phyloP scores from a whole-genome alignment of 257 asterid species.

The Verbascum thapsus region DNA sequence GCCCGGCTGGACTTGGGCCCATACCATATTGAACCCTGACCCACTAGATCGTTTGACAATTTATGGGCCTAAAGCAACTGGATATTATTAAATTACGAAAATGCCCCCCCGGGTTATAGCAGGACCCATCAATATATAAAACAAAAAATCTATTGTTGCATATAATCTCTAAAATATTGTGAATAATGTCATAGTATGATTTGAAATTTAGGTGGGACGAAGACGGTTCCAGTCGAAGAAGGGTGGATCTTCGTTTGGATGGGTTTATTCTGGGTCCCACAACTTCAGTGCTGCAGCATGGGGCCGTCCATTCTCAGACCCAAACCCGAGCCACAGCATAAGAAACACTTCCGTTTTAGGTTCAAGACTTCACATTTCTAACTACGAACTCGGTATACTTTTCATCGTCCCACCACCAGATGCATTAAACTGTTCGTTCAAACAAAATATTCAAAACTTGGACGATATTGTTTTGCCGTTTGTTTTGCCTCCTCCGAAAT shows the following conservation, averaged over 20 bases:
- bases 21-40: no score
- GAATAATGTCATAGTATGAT: no score
- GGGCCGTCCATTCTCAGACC: constrained; percentile 74
- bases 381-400: constrained; percentile 79
- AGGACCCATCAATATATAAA: no score
- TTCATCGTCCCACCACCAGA: constrained; percentile 68
- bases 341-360: constrained; percentile 52
- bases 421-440: constrained; percentile 20
- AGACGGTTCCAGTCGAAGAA: constrained; percentile 55
- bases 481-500: constrained; percentile 76
- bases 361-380: constrained; percentile 72
- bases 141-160: no score
- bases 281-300: constrained; percentile 96
- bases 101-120: no score
- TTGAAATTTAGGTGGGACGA: constrained; percentile 82
- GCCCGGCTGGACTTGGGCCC: no score
- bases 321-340: constrained; percentile 27
- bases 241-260: constrained; percentile 67
- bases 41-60: no score
- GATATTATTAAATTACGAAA: no score
- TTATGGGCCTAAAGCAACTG: no score
- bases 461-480: constrained; percentile 78
- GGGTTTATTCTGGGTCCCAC: constrained; percentile 90
- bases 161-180: no score
- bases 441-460: constrained; percentile 41